phyloP scores from a whole-genome alignment of 805 yeast species.

The Metschnikowia gelsemii region DNA sequence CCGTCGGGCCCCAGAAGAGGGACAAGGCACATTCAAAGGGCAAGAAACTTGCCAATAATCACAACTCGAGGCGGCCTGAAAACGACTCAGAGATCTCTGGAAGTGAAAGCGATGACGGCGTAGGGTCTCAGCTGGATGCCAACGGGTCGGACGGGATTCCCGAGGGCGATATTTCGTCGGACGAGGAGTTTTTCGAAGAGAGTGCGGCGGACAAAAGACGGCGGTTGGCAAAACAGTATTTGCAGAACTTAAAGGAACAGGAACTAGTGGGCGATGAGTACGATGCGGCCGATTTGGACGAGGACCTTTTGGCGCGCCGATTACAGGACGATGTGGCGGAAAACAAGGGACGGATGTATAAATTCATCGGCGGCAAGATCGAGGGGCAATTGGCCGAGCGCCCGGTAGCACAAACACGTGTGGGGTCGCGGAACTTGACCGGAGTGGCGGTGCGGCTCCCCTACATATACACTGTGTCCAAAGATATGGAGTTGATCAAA shows the following conservation, averaged over 20 bases:
- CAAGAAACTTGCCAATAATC: too few species aligned
- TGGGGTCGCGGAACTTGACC: constrained; percentile 61
- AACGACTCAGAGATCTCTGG: constrained; percentile 57
- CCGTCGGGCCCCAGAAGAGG: too few species aligned
- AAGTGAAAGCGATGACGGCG: constrained; percentile 33
- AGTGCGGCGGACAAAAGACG: constrained; percentile 92
- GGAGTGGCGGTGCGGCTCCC: constrained; percentile 57
- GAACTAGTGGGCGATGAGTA: constrained; percentile 51
- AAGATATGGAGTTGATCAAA: constrained; percentile 75
- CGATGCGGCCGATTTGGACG: constrained; percentile 89
- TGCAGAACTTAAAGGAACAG: constrained; percentile 71
- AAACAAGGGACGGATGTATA: constrained; percentile 78
- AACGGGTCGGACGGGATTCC: constrained; percentile 8
- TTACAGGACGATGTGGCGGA: constrained; percentile 88
- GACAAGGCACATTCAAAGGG: too few species aligned
- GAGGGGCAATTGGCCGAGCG: constrained; percentile 38
- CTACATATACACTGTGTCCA: constrained; percentile 74
- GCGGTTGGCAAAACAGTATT: constrained; percentile 88
- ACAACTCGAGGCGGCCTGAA: too few species aligned
- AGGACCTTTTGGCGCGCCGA: constrained; percentile 78
- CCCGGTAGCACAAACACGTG: constrained; percentile 45
- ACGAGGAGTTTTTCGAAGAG: constrained; percentile 73
- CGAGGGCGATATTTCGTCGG: constrained; percentile 49
- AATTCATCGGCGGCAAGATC: constrained; percentile 56
- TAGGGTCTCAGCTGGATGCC: constrained; percentile 27